These are phyloP conservation scores for Wickerhamomyces sp. DNA, from an alignment of 1,139 yeast species.

Conservation along the genomic window DNA sequence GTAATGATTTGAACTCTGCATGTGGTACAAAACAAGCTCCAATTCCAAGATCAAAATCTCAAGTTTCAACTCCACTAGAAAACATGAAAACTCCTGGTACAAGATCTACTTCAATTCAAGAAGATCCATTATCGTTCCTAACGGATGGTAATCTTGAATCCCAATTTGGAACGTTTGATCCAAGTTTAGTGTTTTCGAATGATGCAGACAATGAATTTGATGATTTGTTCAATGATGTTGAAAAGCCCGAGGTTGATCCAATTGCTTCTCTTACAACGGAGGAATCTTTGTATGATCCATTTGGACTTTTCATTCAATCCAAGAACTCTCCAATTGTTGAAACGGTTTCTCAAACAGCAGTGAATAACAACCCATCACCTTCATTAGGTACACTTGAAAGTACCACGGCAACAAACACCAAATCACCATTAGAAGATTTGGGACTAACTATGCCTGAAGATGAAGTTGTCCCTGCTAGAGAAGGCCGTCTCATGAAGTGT, in stretches of 20 bases:
- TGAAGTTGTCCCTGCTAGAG: slow-evolving; percentile 52
- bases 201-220: slow-evolving; percentile 17
- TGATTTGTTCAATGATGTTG: slow-evolving; percentile 18
- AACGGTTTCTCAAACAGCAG: not conserved
- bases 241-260: slow-evolving; percentile 10
- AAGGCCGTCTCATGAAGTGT: slow-evolving; percentile 54
- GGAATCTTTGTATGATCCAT: slow-evolving; percentile 66
- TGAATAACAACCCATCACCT: not conserved
- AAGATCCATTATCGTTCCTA: slow-evolving; percentile 39
- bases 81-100: not conserved
- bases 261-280: slow-evolving; percentile 38
- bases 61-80: slow-evolving; percentile 14
- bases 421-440: slow-evolving; percentile 1
- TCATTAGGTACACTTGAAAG: not conserved
- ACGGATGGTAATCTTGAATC: slow-evolving; percentile 37
- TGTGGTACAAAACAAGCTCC: slow-evolving; percentile 80
- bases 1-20: slow-evolving; percentile 68
- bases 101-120: not conserved
- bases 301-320: slow-evolving; percentile 27
- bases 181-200: slow-evolving; percentile 38
- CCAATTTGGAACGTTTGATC: slow-evolving; percentile 46
- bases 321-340: slow-evolving; percentile 10
- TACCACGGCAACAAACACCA: not conserved
- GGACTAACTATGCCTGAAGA: slow-evolving; percentile 7
- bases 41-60: slow-evolving; percentile 45